phyloP scores from a whole-genome alignment of 2,329 filamentous ascomycete genomes.

The Stachybotrys chartarum region DNA sequence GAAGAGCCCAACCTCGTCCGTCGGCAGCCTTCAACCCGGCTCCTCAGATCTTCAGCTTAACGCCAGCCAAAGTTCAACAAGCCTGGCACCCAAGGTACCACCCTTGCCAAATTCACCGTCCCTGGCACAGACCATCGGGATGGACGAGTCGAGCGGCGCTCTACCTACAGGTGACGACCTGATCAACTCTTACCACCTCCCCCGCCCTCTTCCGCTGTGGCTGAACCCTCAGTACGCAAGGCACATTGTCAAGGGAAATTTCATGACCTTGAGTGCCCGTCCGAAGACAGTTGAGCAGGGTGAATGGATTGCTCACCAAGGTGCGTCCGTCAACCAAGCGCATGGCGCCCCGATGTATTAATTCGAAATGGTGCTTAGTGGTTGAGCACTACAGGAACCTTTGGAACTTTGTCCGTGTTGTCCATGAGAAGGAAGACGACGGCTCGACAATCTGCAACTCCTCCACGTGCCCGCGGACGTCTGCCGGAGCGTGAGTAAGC shows the following conservation, averaged over 20 bases:
- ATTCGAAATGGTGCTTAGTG: constrained; percentile 41
- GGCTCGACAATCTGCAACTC: constrained; percentile 77
- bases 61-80: constrained; percentile 43
- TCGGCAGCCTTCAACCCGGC: constrained; percentile 36
- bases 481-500: constrained; percentile 74
- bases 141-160: constrained; percentile 52
- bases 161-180: constrained; percentile 44
- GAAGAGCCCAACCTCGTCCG: constrained; percentile 45
- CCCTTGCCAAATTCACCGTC: constrained; percentile 58
- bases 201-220: constrained; percentile 63
- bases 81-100: constrained; percentile 50
- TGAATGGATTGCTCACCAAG: constrained; percentile 94
- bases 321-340: constrained; percentile 40
- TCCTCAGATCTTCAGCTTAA: constrained; percentile 39
- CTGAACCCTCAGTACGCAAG: constrained; percentile 69
- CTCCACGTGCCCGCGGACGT: constrained; percentile 82
- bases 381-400: constrained; percentile 89
- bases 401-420: constrained; percentile 80
- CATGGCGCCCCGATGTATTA: no score
- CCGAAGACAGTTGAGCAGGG: constrained; percentile 90
- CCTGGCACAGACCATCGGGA: constrained; percentile 59
- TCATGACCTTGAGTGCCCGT: constrained; percentile 88
- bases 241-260: constrained; percentile 94
- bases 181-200: constrained; percentile 55
- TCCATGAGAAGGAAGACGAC: constrained; percentile 78